These are phyloP conservation scores for Microthlaspi erraticum DNA, from an alignment of 345 rosid genomes.

Conservation along the genomic window DNA sequence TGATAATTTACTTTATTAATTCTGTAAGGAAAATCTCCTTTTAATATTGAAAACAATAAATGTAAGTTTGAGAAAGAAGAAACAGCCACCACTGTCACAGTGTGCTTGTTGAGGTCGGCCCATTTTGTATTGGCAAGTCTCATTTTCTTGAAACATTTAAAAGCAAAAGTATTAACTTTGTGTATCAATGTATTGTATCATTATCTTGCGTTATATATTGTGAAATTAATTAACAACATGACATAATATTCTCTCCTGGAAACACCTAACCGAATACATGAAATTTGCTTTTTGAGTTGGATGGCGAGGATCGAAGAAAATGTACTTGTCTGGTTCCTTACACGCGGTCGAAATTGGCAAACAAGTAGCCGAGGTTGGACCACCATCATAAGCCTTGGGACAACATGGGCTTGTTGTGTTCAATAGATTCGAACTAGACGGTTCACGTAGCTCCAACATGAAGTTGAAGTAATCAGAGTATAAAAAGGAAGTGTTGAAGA, in stretches of 20 bases:
- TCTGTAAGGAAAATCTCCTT: no score
- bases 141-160: no score
- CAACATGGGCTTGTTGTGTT: slow-evolving; percentile 31
- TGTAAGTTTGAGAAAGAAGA: no score
- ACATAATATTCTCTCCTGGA: slow-evolving; percentile 15
- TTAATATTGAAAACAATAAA: no score
- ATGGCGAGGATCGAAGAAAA: slow-evolving; percentile 35
- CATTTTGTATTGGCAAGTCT: no score
- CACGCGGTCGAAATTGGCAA: neutral
- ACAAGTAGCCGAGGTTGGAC: slow-evolving; percentile 18
- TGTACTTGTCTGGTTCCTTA: slow-evolving; percentile 5
- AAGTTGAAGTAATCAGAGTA: slow-evolving; percentile 40
- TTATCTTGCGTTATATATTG: no score
- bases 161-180: no score
- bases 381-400: slow-evolving; percentile 17
- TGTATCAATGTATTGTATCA: no score
- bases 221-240: slow-evolving; percentile 1
- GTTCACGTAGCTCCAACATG: slow-evolving; percentile 22
- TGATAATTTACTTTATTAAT: no score
- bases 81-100: no score
- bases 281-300: slow-evolving; percentile 37
- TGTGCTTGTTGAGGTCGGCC: no score
- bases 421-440: neutral
- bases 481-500: slow-evolving; percentile 14
- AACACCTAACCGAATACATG: slow-evolving; percentile 21